These are phyloP conservation scores for Fraxinus floribunda DNA, from an alignment of 305 asterid genomes.

Conservation along the genomic window DNA sequence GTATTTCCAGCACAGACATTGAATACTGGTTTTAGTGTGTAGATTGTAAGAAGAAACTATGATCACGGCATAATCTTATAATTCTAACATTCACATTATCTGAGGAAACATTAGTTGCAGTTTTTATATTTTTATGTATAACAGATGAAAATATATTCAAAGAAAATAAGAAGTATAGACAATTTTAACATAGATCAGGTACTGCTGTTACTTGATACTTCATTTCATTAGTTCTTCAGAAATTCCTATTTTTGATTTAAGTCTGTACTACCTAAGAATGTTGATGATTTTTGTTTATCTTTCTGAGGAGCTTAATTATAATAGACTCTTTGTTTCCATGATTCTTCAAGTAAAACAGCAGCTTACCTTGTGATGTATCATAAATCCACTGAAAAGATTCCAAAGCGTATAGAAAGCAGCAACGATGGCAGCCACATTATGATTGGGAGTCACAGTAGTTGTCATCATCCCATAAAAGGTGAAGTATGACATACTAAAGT, in stretches of 20 bases:
- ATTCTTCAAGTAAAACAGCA: not conserved
- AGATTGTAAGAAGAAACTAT: not conserved
- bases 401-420: conserved; percentile 93
- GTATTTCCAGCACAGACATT: not conserved
- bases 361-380: conserved; percentile 91
- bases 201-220: not conserved
- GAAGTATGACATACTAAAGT: conserved; percentile 82
- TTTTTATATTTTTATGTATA: not conserved
- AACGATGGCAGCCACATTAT: conserved; percentile 82
- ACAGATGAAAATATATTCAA: not conserved
- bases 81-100: not conserved
- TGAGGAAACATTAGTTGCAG: not conserved
- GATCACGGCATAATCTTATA: not conserved
- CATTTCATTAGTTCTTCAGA: not conserved
- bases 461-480: conserved; percentile 98
- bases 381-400: conserved; percentile 96
- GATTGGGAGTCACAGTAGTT: conserved; percentile 92
- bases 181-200: not conserved
- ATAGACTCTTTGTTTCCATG: not conserved
- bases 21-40: not conserved
- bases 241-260: not conserved
- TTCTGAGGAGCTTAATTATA: not conserved
- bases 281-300: not conserved
- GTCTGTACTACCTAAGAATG: not conserved
- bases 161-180: not conserved